Evolutionary conservation across 441 rosid genomes (phyloP), one percentile per base, ranked within the genome.

Genomic region (Pelargonium hybrid): DNA sequence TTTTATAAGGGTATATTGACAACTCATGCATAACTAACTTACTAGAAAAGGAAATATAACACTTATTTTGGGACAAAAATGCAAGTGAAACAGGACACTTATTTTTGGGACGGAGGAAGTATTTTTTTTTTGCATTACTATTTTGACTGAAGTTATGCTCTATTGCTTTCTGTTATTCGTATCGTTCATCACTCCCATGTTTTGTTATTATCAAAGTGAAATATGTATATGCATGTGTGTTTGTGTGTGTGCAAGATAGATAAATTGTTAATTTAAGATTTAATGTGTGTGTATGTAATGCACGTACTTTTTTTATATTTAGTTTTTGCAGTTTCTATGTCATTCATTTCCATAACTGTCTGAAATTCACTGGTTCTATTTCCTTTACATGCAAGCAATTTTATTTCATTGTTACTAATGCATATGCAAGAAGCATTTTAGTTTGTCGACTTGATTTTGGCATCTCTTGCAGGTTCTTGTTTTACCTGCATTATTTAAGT

Each of bases 401-500:
- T 48, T 48, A 18, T 48, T 48, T 48, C 17, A 3, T 48, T 18
- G 63, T 11, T 20, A 20, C 25, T 25, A 21, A 57, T 1, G 0
- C 18, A 57, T 17, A 1, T 17, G 2, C 63, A 57, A 3, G 10
- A 7, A 57, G 63, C 63, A 57, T 48, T 47, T 14, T 65, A 31
- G 29, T 18, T 18, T 14, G 20, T 47, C 1, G n/a, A n/a, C n/a
- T n/a, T n/a, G n/a, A n/a, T n/a, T n/a, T n/a, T n/a, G 45, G 21
- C 20, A n/a, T 6, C 11, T 64, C 23, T n/a, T 71, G 68, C 59
- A 34, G 23, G 6, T 68, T 68, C 13, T 68, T 5, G 18, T 39
- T 18, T 47, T 71, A 17, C 71, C 15, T 74, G 57, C 65, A 17
- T 5, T n/a, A 21, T 71, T 21, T 50, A 68, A 57, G 37, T 65